phyloP scores from a whole-genome alignment of 2,329 filamentous ascomycete species.

The Beauveria asiatica region DNA sequence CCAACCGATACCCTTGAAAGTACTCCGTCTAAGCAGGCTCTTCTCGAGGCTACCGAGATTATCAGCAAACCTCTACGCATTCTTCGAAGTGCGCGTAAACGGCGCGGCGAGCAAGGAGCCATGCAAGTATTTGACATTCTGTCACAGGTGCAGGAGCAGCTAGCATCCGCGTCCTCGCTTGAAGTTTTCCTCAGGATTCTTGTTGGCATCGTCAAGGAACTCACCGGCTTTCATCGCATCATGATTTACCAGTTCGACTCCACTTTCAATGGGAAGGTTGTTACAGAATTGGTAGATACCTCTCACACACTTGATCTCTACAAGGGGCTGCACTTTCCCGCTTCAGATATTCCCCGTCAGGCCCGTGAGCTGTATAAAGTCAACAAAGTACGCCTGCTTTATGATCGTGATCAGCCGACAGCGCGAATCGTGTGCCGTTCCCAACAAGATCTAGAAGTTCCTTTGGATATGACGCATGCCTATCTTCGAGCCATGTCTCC shows the following conservation, averaged over 20 bases:
- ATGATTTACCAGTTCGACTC: constrained; percentile 91
- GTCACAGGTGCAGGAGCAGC: constrained; percentile 83
- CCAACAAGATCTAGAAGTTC: constrained; percentile 61
- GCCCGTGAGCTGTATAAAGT: constrained; percentile 82
- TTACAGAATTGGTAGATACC: constrained; percentile 79
- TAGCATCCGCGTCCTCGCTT: constrained; percentile 62
- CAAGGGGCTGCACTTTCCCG: constrained; percentile 81
- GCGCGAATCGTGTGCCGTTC: constrained; percentile 75
- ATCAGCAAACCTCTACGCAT: constrained; percentile 71
- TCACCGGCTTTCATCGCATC: constrained; percentile 85
- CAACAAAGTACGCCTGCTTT: constrained; percentile 81
- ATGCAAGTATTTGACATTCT: constrained; percentile 92
- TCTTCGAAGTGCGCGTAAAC: constrained; percentile 63
- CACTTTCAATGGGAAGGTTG: constrained; percentile 74
- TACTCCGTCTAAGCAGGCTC: constrained; percentile 65
- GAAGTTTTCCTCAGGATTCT: constrained; percentile 71
- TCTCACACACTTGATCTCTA: constrained; percentile 73
- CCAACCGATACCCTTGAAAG: constrained; percentile 68
- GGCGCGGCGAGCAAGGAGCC: constrained; percentile 68
- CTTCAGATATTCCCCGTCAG: constrained; percentile 78
- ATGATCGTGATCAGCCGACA: constrained; percentile 73
- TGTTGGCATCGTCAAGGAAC: constrained; percentile 77
- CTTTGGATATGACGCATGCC: constrained; percentile 74
- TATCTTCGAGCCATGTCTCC: constrained; percentile 87
- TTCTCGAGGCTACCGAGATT: constrained; percentile 66